A percentile compares a stretch with the other conserved stretches of the same genome.
Conservation (phyloP, 2,329 filamentous ascomycete species). For the Sporothrix euskadiensis region DNA sequence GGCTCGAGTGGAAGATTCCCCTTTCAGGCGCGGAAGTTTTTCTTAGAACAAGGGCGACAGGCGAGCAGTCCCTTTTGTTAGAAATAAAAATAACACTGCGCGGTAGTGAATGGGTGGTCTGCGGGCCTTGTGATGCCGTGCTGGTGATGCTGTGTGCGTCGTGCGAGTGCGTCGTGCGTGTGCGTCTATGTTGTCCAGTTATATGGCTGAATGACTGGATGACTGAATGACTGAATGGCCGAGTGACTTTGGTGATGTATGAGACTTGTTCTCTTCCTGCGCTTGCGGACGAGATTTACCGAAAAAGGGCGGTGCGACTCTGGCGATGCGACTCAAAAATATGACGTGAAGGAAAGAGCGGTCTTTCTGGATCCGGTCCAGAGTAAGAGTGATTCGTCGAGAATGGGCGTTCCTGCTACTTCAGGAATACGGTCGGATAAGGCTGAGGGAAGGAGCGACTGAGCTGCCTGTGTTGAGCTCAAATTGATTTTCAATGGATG, state of each 20-base stretch:
- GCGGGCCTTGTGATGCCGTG: constrained; percentile 25
- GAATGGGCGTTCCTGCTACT: constrained; percentile 10
- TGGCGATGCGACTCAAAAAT: constrained; percentile 2
- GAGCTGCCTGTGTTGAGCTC: not conserved
- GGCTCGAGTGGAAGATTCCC: constrained; percentile 25
- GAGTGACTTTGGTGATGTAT: not conserved
- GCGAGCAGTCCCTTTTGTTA: not conserved
- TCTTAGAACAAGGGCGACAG: constrained; percentile 4
- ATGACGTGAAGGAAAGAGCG: constrained; percentile 12
- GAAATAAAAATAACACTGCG: constrained; percentile 12
- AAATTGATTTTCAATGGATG: not conserved
- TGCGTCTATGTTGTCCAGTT: constrained; percentile 19
- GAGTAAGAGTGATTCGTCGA: not conserved
- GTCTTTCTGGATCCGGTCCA: constrained; percentile 26
- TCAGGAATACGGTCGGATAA: constrained; percentile 7
- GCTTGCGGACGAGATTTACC: constrained; percentile 17
- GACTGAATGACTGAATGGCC: no score
- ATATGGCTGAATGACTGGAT: no score
- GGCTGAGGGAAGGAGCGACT: constrained; percentile 17
- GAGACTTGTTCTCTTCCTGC: constrained; percentile 7
- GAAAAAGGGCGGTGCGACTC: constrained; percentile 19
- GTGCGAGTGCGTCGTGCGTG: constrained; percentile 19
- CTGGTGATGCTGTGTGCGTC: constrained; percentile 16
- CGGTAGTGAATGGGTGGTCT: not conserved
- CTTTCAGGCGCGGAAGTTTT: constrained; percentile 23